Conservation (phyloP, 805 yeast species). For the Zygotorulaspora florentina region DNA sequence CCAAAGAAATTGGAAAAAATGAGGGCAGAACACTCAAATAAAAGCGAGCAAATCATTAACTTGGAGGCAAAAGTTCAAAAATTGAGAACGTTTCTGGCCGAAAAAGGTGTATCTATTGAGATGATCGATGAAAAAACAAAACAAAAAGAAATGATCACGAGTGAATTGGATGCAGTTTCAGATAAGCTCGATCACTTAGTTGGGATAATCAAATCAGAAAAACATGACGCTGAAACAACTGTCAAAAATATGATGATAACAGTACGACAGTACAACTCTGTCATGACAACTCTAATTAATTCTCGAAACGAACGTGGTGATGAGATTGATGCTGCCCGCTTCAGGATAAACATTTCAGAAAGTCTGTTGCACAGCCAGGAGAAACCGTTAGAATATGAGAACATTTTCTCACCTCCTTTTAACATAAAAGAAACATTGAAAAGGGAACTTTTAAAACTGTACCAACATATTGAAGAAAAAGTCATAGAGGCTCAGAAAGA, state of each 20-base stretch:
- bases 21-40: constrained; percentile 46
- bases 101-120: constrained; percentile 55
- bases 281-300: constrained; percentile 38
- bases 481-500: constrained; percentile 18
- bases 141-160: constrained; percentile 57
- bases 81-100: constrained; percentile 42
- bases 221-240: constrained; percentile 45
- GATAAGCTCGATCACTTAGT: constrained; percentile 45
- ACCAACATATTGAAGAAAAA: constrained; percentile 36
- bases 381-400: constrained; percentile 11
- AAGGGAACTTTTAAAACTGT: constrained; percentile 32
- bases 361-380: constrained; percentile 14
- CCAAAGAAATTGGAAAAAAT: constrained; percentile 52
- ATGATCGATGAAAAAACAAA: constrained; percentile 60
- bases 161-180: constrained; percentile 46
- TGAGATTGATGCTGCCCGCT: constrained; percentile 29
- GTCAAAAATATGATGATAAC: constrained; percentile 50
- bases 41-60: constrained; percentile 18
- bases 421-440: constrained; percentile 25
- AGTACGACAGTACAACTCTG: constrained; percentile 54
- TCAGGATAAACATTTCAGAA: constrained; percentile 37
- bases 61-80: constrained; percentile 36
- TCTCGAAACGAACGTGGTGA: constrained; percentile 21
- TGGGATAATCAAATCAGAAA: constrained; percentile 46
- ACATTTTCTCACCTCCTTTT: constrained; percentile 10